phyloP scores from a whole-genome alignment of 2,329 filamentous ascomycete genomes.

The Penicillium sclerotigenum region DNA sequence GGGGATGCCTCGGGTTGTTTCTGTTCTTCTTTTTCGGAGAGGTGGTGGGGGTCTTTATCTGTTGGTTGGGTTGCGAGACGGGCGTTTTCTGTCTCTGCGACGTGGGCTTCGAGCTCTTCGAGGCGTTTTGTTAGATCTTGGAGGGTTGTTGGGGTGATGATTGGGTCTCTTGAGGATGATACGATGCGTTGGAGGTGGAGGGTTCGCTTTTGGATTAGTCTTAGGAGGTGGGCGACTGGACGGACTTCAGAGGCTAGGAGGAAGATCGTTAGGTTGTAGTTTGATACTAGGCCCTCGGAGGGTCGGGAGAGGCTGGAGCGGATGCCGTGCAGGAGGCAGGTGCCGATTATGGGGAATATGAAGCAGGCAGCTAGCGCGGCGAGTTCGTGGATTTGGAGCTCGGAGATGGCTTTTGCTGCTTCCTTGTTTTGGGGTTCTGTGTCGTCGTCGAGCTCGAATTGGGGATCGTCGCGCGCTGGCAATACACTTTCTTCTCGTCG shows the following conservation, averaged over 20 bases:
- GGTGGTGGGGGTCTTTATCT: not conserved
- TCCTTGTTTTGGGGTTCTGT: conserved; percentile 11
- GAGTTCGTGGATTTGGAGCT: conserved; percentile 72
- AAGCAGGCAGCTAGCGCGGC: conserved; percentile 76
- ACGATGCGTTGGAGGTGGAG: conserved; percentile 77
- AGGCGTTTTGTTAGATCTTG: conserved; percentile 63
- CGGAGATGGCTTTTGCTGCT: conserved; percentile 47
- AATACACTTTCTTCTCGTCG: conserved; percentile 48
- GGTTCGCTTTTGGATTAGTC: conserved; percentile 73
- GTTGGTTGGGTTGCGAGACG: conserved; percentile 10
- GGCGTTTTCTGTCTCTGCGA: conserved; percentile 39
- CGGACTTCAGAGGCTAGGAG: conserved; percentile 81
- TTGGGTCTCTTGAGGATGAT: conserved; percentile 23
- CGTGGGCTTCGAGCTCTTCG: conserved; percentile 64
- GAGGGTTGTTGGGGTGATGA: conserved; percentile 35
- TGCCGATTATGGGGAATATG: conserved; percentile 70
- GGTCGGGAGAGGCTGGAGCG: conserved; percentile 76
- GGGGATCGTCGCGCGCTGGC: conserved; percentile 21
- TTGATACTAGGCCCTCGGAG: conserved; percentile 81
- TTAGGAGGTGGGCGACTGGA: conserved; percentile 76
- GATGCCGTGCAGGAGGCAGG: conserved; percentile 78
- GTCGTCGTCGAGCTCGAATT: conserved; percentile 31
- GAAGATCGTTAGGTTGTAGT: conserved; percentile 91
- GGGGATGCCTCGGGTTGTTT: conserved; percentile 34
- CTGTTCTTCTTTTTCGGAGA: conserved; percentile 2